Evolutionary conservation across 805 yeast species (phyloP).

Genomic region (Candida qinlingensis): DNA sequence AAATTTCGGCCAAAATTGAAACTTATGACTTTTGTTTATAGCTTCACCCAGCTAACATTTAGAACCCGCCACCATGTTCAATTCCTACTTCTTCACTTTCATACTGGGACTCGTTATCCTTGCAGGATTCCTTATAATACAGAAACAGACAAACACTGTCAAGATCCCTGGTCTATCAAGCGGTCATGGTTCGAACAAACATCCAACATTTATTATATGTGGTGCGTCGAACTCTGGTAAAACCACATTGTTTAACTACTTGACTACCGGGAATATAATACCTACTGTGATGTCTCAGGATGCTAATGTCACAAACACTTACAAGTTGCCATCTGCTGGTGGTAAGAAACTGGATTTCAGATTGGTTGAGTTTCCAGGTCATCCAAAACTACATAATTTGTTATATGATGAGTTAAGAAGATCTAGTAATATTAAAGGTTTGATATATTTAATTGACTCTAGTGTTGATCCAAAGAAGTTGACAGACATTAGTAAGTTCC

Average conservation of each 20-base stretch:
- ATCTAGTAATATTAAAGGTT: conserved; percentile 50
- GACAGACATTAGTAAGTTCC: conserved; percentile 48
- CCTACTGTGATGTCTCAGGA: conserved; percentile 49
- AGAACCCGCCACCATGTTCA: conserved; percentile 1
- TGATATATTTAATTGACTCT: conserved; percentile 76
- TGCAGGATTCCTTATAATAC: conserved; percentile 10
- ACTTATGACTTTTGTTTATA: no score
- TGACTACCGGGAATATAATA: conserved; percentile 26
- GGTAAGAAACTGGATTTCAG: conserved; percentile 36
- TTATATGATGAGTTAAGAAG: conserved; percentile 42
- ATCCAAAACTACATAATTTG: conserved; percentile 60
- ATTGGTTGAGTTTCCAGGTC: conserved; percentile 87
- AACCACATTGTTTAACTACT: conserved; percentile 44
- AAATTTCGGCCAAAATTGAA: no score
- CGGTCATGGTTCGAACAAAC: conserved; percentile 19
- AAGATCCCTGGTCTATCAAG: conserved; percentile 14
- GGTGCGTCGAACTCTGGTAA: conserved; percentile 69
- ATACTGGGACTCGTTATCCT: conserved; percentile 5
- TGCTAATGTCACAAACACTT: conserved; percentile 33
- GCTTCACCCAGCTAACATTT: no score
- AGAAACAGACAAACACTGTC: conserved; percentile 10
- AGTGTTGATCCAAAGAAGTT: conserved; percentile 46
- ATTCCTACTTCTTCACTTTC: conserved; percentile 1
- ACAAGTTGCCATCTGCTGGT: conserved; percentile 36
- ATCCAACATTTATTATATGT: conserved; percentile 55